Evolutionary conservation across 1,284 basidiomycete species (phyloP), one percentile per base, ranked within the genome.

Genomic region (Ganoderma sinense): DNA sequence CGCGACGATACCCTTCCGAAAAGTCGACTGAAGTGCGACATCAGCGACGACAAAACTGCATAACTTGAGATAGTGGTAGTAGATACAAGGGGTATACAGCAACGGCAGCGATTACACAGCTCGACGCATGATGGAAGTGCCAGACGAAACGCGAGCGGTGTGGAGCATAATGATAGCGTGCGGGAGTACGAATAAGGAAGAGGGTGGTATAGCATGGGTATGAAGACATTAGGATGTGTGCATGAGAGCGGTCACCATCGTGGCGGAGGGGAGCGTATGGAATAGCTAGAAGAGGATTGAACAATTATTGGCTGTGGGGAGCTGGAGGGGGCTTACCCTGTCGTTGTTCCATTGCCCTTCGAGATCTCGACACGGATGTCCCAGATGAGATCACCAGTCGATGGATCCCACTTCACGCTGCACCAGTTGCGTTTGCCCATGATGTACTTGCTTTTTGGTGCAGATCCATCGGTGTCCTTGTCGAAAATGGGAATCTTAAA

Each of bases 371-470:
- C 90, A 2, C 94, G 89, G 73, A 99, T 88, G 75, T 97, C 94
- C 73, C 97, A 98, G n/a, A 89, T 81, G 65, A 99, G 79, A 20
- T 94, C 92, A 0, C 91, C 91, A 1, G 87, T 87, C 1, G 75
- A 64, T 4, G 80, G 76, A 55, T 94, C 87, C 82, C 89, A 93
- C 40, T 88, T 83, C 6, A 94, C 89, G n/a, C 87, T 86, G 75
- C 95, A 94, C 90, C 96, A 99, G 81, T 99, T 99, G 55, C 97
- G 88, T 62, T 90, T 86, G 1, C 94, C 94, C 88, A 96, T 96
- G 68, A 97, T 92, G 77, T 86, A 90, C 77, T 92, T 94, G 74
- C 92, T 90, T 77, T 92, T 91, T 2, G 78, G 84, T 16, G 84
- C 69, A 55, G 87, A 85, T 0, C 94, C 97, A 71, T 95, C 88